These are phyloP conservation scores for Ganoderma meredithae DNA, from an alignment of 1,284 basidiomycete species.

Conservation along the genomic window DNA sequence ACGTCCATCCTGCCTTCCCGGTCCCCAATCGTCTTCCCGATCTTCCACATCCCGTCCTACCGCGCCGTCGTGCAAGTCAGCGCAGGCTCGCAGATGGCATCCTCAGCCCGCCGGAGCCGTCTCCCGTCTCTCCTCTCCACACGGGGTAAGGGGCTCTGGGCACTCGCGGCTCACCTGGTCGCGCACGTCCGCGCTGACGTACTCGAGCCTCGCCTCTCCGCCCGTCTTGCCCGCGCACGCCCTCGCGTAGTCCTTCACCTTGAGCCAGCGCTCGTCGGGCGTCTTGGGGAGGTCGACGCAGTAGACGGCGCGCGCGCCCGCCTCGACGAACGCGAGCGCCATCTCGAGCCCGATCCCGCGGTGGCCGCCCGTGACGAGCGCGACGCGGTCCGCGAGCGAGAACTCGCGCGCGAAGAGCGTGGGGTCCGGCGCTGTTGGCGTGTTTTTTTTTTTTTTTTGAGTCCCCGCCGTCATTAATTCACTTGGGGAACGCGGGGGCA, in stretches of 20 bases:
- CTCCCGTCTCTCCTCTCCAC: no score
- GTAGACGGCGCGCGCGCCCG: constrained; percentile 78
- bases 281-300: constrained; percentile 74
- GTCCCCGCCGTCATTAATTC: no score
- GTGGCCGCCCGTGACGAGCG: constrained; percentile 80
- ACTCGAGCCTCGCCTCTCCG: constrained; percentile 61
- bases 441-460: no score
- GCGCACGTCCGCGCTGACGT: constrained; percentile 68
- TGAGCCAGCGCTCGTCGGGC: constrained; percentile 73
- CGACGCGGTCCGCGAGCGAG: constrained; percentile 75
- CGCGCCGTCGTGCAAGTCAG: no score
- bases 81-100: no score
- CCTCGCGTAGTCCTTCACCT: constrained; percentile 53
- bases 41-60: constrained; percentile 56
- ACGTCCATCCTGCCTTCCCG: constrained; percentile 73
- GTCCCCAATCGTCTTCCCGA: constrained; percentile 65
- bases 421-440: no score
- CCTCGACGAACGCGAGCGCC: constrained; percentile 79
- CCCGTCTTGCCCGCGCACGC: constrained; percentile 41
- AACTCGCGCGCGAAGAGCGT: constrained; percentile 72
- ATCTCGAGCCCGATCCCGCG: constrained; percentile 86
- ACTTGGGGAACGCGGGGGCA: no score
- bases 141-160: no score
- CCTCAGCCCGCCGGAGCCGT: no score
- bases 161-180: constrained; percentile 49